phyloP scores from a whole-genome alignment of 345 rosid species.

The Hibiscus tridactylites region DNA sequence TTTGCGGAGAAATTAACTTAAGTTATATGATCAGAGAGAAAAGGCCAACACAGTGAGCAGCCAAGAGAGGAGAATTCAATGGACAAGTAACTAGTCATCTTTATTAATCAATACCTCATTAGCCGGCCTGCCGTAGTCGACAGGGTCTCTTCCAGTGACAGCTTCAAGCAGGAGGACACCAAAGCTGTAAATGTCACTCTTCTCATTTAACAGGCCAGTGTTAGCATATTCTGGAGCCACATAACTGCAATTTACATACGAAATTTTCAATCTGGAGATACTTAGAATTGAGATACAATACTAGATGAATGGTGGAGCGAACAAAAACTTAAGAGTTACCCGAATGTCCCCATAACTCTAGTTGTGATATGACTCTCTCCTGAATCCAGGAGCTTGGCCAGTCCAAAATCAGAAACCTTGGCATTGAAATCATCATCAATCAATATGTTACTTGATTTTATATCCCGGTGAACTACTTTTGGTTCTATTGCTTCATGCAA shows the following conservation, averaged over 20 bases:
- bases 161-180: slow-evolving; percentile 91
- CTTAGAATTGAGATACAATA: neutral
- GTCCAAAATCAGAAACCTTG: slow-evolving; percentile 94
- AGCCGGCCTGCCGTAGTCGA: slow-evolving; percentile 86
- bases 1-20: neutral
- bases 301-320: slow-evolving; percentile 4
- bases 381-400: slow-evolving; percentile 86
- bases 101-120: slow-evolving; percentile 44
- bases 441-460: slow-evolving; percentile 92
- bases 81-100: neutral
- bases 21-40: neutral
- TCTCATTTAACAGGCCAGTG: slow-evolving; percentile 78
- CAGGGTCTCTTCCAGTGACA: slow-evolving; percentile 87
- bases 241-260: slow-evolving; percentile 45
- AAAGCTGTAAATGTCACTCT: slow-evolving; percentile 89
- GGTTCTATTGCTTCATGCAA: slow-evolving; percentile 99
- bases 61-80: neutral
- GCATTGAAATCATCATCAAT: slow-evolving; percentile 76
- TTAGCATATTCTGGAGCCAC: slow-evolving; percentile 98
- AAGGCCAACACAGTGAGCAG: neutral
- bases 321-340: slow-evolving; percentile 37
- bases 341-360: slow-evolving; percentile 98
- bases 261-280: slow-evolving; percentile 9
- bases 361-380: slow-evolving; percentile 94
- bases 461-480: slow-evolving; percentile 93